Base-by-base conservation (phyloP, 306 rosid genomes). In the Cucumis cinereus region DNA sequence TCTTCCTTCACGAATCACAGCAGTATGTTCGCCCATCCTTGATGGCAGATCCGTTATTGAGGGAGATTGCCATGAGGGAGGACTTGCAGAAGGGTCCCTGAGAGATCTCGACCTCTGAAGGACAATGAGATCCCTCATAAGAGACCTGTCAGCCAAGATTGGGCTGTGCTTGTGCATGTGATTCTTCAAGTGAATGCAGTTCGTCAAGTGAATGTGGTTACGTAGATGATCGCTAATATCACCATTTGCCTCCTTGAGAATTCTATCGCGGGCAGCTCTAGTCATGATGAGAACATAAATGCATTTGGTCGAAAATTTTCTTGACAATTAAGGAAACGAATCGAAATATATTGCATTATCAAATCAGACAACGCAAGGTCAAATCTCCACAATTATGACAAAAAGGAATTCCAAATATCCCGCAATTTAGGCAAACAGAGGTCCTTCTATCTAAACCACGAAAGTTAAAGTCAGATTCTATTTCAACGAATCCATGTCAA, bases 151-250 rank as follows among this genome's bases (percentile, higher is more conserved):
- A 30, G 98, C 81, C 76, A 95, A 24, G 57, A 92, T 89, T 63
- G 99, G 98, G 80, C 99, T 95, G 78, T 90, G 92, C 87, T 90
- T 95, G 83, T 95, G 99, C 98, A 95, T 92, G 62, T 95, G 99
- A 81, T 95, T 95, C 96, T 95, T 95, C 91, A 95, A 83, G 89
- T 92, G 99, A 82, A 95, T 95, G 82, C 99, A 95, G 83, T 92
- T 95, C 52, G 98, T 95, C 86, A 95, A 88, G 85, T 95, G 99
- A 61, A 95, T 90, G 79, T 92, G 98, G 87, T 95, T 95, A 62
- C 98, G 92, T 55, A 95, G 86, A 90, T 95, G 99, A 77, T 92
- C 99, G 83, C 92, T 82, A 69, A 90, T 89, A 81, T 90, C 96
- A 87, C 98, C 99, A 86, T 95, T 95, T 16, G 99, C 96, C 80